Conservation (phyloP, 2,329 filamentous ascomycete species). For the Xylariomycetidae sp. region DNA sequence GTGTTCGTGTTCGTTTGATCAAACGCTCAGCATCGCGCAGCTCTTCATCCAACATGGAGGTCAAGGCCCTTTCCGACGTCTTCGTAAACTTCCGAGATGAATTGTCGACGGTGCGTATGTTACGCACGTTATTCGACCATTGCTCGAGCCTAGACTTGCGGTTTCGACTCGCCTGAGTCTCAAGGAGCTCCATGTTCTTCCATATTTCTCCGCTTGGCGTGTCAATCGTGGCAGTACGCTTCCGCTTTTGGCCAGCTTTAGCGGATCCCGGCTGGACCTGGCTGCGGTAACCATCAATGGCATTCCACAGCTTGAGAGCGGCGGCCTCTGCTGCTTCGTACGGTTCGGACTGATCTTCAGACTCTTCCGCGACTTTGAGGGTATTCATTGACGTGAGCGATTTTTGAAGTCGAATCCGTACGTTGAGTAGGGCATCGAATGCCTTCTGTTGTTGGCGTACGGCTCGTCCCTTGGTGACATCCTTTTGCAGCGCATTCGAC, state of each 20-base stretch:
- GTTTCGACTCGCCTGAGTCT: constrained; percentile 53
- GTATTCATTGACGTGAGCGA: constrained; percentile 79
- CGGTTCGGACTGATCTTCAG: constrained; percentile 42
- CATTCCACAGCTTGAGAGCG: constrained; percentile 79
- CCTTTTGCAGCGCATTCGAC: constrained; percentile 63
- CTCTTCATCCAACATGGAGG: constrained; percentile 65
- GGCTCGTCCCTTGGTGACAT: constrained; percentile 79
- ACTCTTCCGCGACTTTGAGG: constrained; percentile 45
- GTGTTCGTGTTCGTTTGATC: constrained; percentile 62
- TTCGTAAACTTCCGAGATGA: constrained; percentile 46
- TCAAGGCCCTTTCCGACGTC: constrained; percentile 54
- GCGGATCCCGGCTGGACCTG: constrained; percentile 49
- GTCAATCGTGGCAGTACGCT: constrained; percentile 46
- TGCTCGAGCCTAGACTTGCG: constrained; percentile 76
- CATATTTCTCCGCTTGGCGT: constrained; percentile 65
- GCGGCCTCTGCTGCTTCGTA: constrained; percentile 80
- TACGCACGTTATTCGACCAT: constrained; percentile 79
- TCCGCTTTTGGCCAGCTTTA: constrained; percentile 56
- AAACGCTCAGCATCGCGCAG: constrained; percentile 63
- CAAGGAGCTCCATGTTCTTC: constrained; percentile 63
- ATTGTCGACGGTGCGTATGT: constrained; percentile 50
- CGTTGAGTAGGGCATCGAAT: constrained; percentile 85
- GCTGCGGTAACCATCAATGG: constrained; percentile 65
- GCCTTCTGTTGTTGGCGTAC: constrained; percentile 80
- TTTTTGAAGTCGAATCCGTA: constrained; percentile 90